phyloP scores from a whole-genome alignment of 768 basidiomycete genomes.

The Infundibulicybe gibba region DNA sequence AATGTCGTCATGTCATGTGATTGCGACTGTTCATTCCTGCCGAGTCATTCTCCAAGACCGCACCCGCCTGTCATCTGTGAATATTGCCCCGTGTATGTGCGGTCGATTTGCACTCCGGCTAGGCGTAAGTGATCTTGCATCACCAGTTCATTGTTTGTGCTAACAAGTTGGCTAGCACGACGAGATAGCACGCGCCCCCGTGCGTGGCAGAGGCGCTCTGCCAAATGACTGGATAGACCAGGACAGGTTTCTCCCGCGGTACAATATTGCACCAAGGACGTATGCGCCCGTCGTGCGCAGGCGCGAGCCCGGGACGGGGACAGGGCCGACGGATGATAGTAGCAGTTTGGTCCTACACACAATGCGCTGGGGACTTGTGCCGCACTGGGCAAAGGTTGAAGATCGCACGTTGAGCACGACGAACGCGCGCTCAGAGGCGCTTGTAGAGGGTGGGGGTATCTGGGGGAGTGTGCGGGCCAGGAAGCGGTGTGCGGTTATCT shows the following conservation, averaged over 20 bases:
- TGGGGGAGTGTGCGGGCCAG: constrained; percentile 81
- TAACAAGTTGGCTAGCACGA: too few species aligned
- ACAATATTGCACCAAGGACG: constrained; percentile 83
- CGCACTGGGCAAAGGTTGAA: constrained; percentile 78
- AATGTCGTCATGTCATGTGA: too few species aligned
- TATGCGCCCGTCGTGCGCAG: constrained; percentile 72
- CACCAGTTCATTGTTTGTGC: too few species aligned
- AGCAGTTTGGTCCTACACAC: constrained; percentile 58
- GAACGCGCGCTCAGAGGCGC: constrained; percentile 84
- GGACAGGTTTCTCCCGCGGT: constrained; percentile 58
- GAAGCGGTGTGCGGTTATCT: constrained; percentile 83
- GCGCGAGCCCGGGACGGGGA: constrained; percentile 4
- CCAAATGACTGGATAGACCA: constrained; percentile 59
- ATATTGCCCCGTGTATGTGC: too few species aligned
- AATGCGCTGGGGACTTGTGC: constrained; percentile 91
- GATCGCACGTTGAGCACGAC: constrained; percentile 76
- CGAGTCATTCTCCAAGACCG: too few species aligned
- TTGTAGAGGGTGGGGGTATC: constrained; percentile 73
- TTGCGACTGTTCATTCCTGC: too few species aligned
- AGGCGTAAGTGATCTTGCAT: too few species aligned
- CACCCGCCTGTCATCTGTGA: too few species aligned
- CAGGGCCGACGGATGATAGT: neutral
- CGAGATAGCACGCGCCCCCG: constrained; percentile 19
- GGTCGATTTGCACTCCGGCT: too few species aligned
- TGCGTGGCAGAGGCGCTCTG: constrained; percentile 37